Conservation (phyloP, 805 yeast species). For the Kuraishia ogatae region DNA sequence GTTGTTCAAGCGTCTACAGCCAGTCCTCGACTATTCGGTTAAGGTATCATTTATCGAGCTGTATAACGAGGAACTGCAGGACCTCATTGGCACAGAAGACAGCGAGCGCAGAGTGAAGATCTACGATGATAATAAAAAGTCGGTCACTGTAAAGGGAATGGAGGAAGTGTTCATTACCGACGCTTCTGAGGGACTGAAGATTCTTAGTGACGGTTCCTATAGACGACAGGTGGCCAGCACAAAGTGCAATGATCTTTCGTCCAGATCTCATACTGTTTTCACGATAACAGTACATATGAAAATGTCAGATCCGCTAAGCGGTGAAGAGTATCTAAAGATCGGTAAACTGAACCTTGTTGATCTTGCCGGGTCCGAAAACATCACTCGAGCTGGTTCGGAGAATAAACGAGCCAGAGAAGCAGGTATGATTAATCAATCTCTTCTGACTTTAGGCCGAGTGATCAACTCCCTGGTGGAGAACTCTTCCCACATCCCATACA, state of each 20-base stretch:
- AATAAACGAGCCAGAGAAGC: conserved; percentile 84
- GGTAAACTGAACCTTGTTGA: conserved; percentile 80
- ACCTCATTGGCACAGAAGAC: conserved; percentile 40
- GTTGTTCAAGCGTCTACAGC: conserved; percentile 42
- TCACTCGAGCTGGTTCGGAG: conserved; percentile 75
- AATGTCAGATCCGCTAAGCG: conserved; percentile 34
- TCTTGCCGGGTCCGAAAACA: conserved; percentile 87
- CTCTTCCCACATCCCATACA: conserved; percentile 68
- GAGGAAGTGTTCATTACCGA: conserved; percentile 41
- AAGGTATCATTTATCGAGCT: conserved; percentile 78
- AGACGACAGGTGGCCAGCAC: conserved; percentile 73
- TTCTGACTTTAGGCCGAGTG: conserved; percentile 77
- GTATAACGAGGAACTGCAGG: conserved; percentile 80
- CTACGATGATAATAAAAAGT: conserved; percentile 40
- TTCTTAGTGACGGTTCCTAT: conserved; percentile 47
- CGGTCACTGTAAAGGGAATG: conserved; percentile 48
- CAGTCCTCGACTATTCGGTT: conserved; percentile 50
- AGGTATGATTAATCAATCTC: conserved; percentile 85
- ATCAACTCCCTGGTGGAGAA: conserved; percentile 60
- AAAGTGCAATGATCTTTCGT: conserved; percentile 65
- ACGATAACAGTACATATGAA: conserved; percentile 56
- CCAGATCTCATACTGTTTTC: conserved; percentile 76
- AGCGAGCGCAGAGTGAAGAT: conserved; percentile 43
- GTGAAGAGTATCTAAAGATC: conserved; percentile 40
- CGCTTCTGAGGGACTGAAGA: conserved; percentile 41